These are phyloP conservation scores for Pterulicium gracile DNA, from an alignment of 1,284 basidiomycete species.

Conservation along the genomic window DNA sequence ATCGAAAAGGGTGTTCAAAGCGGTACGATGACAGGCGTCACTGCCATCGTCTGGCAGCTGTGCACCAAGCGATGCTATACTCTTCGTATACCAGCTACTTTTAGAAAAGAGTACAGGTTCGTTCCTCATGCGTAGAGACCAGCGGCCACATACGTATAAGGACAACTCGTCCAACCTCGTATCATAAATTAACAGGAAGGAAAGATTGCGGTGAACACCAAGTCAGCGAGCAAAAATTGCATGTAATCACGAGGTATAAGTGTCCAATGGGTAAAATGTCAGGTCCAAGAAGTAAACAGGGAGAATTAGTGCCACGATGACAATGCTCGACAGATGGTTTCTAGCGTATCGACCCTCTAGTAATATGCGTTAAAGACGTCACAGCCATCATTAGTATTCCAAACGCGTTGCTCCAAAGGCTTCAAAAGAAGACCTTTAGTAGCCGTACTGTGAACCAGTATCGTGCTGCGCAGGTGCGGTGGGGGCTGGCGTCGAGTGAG, in stretches of 20 bases:
- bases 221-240: not conserved
- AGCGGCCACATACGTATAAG: too few species aligned
- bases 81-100: too few species aligned
- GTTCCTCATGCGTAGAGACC: too few species aligned
- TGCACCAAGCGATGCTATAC: too few species aligned
- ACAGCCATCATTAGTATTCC: not conserved
- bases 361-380: slow-evolving; percentile 1
- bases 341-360: slow-evolving; percentile 1
- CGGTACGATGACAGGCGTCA: too few species aligned
- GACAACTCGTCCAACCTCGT: too few species aligned
- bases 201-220: not conserved
- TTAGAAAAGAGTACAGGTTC: too few species aligned
- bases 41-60: too few species aligned
- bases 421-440: not conserved
- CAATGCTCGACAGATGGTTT: not conserved
- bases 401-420: not conserved
- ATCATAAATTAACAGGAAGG: not conserved
- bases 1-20: too few species aligned
- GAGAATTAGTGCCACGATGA: slow-evolving; percentile 1
- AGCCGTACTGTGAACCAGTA: slow-evolving; percentile 6
- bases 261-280: not conserved
- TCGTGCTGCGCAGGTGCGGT: slow-evolving; percentile 7
- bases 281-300: slow-evolving; percentile 1
- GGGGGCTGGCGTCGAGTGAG: slow-evolving; percentile 14
- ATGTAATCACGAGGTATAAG: slow-evolving; percentile 1